Base-by-base conservation (phyloP, 2,329 filamentous ascomycete species). In the Aureobasidium namibiae region DNA sequence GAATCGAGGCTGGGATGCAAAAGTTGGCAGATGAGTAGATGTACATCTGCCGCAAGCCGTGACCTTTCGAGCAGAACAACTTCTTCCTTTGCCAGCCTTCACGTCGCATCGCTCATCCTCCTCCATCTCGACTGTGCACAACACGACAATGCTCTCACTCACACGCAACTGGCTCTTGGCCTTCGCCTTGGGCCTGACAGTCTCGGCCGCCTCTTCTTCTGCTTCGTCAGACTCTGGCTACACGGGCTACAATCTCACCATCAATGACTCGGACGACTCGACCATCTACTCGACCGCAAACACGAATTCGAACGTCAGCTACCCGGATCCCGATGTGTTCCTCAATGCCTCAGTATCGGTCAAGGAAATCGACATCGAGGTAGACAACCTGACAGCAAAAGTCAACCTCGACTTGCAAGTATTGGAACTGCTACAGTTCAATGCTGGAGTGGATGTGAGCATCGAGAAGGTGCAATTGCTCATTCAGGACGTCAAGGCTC, bases 371-470 rank as follows among this genome's bases (percentile, higher is more conserved):
- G 74, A 76, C 67, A 77, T 86, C 59, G 74, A 79, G 50, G 82
- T 85, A 13, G 74, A 81, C 61, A 84, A 85, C 65, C 75, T 85
- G 59, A 82, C 80, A 1, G 82, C 82, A 11, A 82, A 83, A 66
- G 76, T 83, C 69, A 85, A 83, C 66, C 74, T 84, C 33, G 80
- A 83, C 61, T 81, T 80, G 5, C 78, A 83, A 67, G 81, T 85
- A 10, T 74, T 84, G 41, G 76, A 78, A 62, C 74, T 85, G 45
- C 77, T 85, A 45, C 73, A 78, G 60, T 84, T 85, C 75, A 83
- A 79, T 64, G 83, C 83, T 2, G 83, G 82, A 46, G 82, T 86
- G 38, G 80, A 82, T 66, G 75, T 80, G 2, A 79, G 75, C 53
- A 81, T 85, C 71, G 78, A 83, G 65, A 75, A 78, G 50, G 82